Base-by-base conservation (phyloP, 345 rosid genomes). In the Sapria himalayana region DNA sequence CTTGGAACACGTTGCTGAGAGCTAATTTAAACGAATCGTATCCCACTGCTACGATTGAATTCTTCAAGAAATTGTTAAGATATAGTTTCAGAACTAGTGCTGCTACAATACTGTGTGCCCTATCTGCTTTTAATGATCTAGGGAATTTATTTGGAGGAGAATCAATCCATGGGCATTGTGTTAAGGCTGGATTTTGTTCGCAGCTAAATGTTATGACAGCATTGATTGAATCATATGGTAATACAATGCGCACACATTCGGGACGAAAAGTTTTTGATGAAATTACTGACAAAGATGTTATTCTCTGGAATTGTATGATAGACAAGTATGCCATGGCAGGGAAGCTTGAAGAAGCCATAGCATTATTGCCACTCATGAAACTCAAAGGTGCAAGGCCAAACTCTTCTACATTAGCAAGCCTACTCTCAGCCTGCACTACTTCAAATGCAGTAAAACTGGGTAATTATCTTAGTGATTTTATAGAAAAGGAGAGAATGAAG, bases 281-380 rank as follows among this genome's bases (percentile, higher is more conserved):
- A 14, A 46, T 57, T 39, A 45, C n/a, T 12, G 44, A 22, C 37
- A 74, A 65, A 50, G 82, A 78, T 29, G 65, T 66, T 39, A 51
- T 73, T 23, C 25, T 53, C 15, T 78, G 82, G 82, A 74, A 74
- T 51, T 78, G 74, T 58, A 66, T 74, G 73, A 69, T 74, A 36
- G 69, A 74, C 20, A 61, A 49, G 51, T 68, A 64, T 49, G 79
- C 82, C 11, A 69, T 64, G 56, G 33, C 19, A 39, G 74, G 79
- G 34, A 44, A 59, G 36, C 46, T 71, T 31, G 69, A 66, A 41
- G 71, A 74, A 40, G 64, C 65, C 21, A 14, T 74, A 35, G 50
- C 62, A 56, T 52, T 78, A 17, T 50, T 78, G 9, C 54, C 54
- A 61, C 54, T 52, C 45, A 69, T 78, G 79, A 66, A 71, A 52